Conservation (phyloP, 768 basidiomycete species). For the Fibroporia radiculosa region DNA sequence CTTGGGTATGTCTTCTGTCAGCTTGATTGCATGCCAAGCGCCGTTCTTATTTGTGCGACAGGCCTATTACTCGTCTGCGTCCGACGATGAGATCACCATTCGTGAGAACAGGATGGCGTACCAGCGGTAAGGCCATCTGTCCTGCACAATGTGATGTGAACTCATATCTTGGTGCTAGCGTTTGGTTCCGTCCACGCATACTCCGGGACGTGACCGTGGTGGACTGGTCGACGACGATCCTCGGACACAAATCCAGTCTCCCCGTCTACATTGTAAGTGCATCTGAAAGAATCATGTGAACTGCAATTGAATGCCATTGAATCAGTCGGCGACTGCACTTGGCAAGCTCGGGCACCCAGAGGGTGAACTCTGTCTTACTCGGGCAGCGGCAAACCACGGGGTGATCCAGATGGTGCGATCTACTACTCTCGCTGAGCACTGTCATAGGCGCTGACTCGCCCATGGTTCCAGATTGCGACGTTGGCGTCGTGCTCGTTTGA, state of each 20-base stretch:
- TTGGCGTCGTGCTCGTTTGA: slow-evolving; percentile 96
- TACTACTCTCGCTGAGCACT: not conserved
- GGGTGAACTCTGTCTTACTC: slow-evolving; percentile 88
- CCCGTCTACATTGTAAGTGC: slow-evolving; percentile 78
- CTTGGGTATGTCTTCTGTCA: slow-evolving; percentile 53
- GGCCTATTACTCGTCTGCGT: slow-evolving; percentile 93
- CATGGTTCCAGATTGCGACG: slow-evolving; percentile 75
- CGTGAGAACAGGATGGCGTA: slow-evolving; percentile 89
- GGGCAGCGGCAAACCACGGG: slow-evolving; percentile 74
- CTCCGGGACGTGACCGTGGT: slow-evolving; percentile 79
- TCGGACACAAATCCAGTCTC: slow-evolving; percentile 69
- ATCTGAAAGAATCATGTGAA: too few relatives aligned
- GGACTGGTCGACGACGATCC: slow-evolving; percentile 78
- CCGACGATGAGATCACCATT: slow-evolving; percentile 89
- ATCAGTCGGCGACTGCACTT: slow-evolving; percentile 68
- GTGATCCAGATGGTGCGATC: slow-evolving; percentile 62
- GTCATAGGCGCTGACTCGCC: not conserved
- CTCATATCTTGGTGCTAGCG: slow-evolving; percentile 13
- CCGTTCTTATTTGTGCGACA: too few relatives aligned
- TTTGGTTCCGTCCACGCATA: slow-evolving; percentile 28
- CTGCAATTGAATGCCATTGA: slow-evolving; percentile 28
- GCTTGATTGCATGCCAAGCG: not conserved
- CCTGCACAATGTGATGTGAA: too few relatives aligned
- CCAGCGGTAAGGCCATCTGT: slow-evolving; percentile 51
- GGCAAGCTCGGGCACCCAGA: slow-evolving; percentile 96